Evolutionary conservation across 257 asterid species (phyloP).

Genomic region (Nicotiana obtusifolia): DNA sequence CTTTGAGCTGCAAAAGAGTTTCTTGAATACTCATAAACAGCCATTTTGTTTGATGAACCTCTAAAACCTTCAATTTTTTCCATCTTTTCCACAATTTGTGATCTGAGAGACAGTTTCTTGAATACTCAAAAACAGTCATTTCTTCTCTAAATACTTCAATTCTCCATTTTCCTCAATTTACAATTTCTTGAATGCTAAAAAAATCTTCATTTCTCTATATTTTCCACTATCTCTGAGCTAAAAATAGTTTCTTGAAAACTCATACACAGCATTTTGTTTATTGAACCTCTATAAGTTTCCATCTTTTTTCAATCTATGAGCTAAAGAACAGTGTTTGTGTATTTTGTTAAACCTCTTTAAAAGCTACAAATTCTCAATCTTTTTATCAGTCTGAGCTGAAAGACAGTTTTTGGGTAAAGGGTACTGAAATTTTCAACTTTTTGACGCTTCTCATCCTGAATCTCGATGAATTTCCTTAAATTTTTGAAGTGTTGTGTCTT

Average conservation of each 20-base stretch:
- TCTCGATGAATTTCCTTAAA: not conserved
- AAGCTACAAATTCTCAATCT: too few species aligned
- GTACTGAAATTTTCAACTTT: not conserved
- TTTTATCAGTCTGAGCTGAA: not conserved
- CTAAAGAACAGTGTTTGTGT: too few species aligned
- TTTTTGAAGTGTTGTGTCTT: not conserved
- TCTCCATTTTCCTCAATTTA: too few species aligned
- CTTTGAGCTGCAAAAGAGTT: not conserved
- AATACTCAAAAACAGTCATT: not conserved
- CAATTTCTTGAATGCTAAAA: too few species aligned
- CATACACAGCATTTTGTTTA: not conserved
- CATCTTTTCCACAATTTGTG: too few species aligned
- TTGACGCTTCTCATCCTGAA: not conserved
- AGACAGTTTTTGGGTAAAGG: not conserved
- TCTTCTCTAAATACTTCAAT: not conserved
- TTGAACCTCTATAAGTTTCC: too few species aligned
- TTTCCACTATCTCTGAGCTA: too few species aligned
- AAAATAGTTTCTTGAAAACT: not conserved
- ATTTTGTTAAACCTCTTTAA: too few species aligned
- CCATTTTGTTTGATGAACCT: not conserved
- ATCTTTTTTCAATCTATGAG: too few species aligned
- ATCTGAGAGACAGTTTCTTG: not conserved
- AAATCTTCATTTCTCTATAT: too few species aligned
- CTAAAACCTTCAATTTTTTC: not conserved
- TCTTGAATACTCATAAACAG: not conserved